A percentile compares a stretch with the other conserved stretches of the same genome.
Conservation (phyloP, 306 rosid species). For the Erythrophleum fordii region DNA sequence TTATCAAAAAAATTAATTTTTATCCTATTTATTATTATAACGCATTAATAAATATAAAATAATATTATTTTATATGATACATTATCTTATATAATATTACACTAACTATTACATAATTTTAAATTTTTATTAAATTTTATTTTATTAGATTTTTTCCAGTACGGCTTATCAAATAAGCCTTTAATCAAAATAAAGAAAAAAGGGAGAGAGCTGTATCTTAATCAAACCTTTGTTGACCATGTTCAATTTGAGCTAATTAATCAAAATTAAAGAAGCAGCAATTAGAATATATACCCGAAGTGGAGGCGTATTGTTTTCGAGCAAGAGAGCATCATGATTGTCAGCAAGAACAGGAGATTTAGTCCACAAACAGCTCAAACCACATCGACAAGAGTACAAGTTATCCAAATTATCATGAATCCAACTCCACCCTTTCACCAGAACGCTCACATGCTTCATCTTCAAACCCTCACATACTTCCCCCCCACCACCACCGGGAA, state of each 20-base stretch:
- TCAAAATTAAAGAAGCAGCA: not conserved
- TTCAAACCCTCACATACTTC: slow-evolving; percentile 50
- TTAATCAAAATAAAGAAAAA: no score
- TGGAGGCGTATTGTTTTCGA: slow-evolving; percentile 81
- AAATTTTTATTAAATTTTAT: no score
- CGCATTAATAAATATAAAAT: no score
- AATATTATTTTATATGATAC: no score
- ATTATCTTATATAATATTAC: no score
- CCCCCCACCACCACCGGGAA: slow-evolving; percentile 33
- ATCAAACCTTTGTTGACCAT: not conserved
- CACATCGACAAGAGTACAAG: slow-evolving; percentile 80
- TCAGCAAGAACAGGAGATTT: slow-evolving; percentile 93
- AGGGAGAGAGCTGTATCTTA: no score
- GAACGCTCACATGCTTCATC: slow-evolving; percentile 61
- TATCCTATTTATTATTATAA: no score
- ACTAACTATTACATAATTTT: no score
- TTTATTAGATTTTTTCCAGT: no score
- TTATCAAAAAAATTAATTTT: no score
- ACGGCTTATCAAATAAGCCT: no score
- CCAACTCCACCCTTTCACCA: slow-evolving; percentile 98
- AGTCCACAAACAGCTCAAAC: slow-evolving; percentile 96
- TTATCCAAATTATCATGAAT: slow-evolving; percentile 93
- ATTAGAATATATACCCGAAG: slow-evolving; percentile 51
- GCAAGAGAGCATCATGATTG: slow-evolving; percentile 82
- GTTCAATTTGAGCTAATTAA: no score